Percentiles rank a stretch among this genome's conserved stretches.
phyloP scores from a whole-genome alignment of 345 rosid species.

The Luvunga scandens region DNA sequence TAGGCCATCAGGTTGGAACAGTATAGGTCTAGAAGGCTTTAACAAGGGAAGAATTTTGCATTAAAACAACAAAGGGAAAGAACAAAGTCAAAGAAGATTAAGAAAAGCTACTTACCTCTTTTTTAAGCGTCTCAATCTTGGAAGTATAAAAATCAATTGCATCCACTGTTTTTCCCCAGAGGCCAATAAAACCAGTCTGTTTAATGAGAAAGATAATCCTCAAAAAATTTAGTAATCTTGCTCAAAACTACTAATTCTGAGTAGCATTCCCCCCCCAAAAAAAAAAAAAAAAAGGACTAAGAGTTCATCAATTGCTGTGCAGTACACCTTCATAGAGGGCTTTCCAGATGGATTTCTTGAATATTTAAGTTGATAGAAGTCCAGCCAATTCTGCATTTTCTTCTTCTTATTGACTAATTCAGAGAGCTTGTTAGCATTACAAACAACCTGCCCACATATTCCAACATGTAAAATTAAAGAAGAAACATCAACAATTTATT shows the following conservation, averaged over 20 bases:
- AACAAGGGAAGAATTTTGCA: not conserved
- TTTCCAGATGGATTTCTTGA: conserved; percentile 55
- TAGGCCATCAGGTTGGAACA: not conserved
- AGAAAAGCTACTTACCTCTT: conserved; percentile 43
- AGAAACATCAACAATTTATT: not conserved
- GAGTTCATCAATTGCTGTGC: not conserved
- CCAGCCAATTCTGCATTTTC: conserved; percentile 76
- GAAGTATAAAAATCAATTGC: conserved; percentile 67
- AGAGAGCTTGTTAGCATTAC: conserved; percentile 67
- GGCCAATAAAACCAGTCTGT: conserved; percentile 77
- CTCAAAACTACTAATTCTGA: not conserved
- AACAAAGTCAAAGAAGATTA: not conserved
- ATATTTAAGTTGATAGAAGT: conserved; percentile 71
- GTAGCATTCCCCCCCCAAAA: not conserved
- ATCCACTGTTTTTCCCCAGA: conserved; percentile 66
- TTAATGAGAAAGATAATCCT: conserved; percentile 15
- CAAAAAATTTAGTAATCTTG: conserved; percentile 8
- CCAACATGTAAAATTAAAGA: conserved; percentile 1
- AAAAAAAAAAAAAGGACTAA: not conserved
- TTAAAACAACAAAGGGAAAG: not conserved
- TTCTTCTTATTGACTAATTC: conserved; percentile 62
- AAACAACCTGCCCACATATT: conserved; percentile 59
- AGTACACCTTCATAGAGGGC: conserved; percentile 68
- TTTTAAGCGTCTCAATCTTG: conserved; percentile 53
- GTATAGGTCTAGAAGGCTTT: not conserved